Conservation (phyloP, 352 stramenopile species). For the Thraustochytrium striatum region DNA sequence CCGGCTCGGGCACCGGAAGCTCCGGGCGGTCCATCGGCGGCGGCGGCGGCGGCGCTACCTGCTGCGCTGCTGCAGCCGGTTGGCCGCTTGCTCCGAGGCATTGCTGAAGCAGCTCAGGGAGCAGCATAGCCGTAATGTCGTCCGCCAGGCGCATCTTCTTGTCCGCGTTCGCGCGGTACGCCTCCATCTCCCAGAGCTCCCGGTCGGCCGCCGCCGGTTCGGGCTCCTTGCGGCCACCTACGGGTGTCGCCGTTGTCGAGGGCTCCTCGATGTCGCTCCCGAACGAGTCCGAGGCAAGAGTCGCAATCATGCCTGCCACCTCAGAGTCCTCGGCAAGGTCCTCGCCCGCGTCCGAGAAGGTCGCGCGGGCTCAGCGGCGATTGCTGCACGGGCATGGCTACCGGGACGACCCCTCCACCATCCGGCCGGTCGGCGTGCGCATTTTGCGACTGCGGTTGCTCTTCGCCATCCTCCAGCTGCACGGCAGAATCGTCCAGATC, state of each 20-base stretch:
- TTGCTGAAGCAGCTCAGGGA: constrained; percentile 42
- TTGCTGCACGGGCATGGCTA: no score
- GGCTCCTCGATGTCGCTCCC: constrained; percentile 14
- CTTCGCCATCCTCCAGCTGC: no score
- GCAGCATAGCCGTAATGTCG: constrained; percentile 41
- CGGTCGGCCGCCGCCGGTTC: no score
- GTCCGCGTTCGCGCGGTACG: no score
- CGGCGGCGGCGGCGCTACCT: no score
- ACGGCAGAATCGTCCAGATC: constrained; percentile 23
- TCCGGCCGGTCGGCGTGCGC: not conserved
- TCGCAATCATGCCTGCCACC: constrained; percentile 41
- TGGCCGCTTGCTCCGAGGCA: not conserved
- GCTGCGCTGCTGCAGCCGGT: no score
- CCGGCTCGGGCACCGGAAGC: not conserved
- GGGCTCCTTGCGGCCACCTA: no score
- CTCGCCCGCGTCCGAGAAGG: not conserved
- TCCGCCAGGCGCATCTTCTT: constrained; percentile 31
- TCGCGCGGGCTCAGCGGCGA: no score
- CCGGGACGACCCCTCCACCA: no score
- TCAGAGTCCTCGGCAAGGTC: constrained; percentile 32
- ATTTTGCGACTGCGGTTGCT: not conserved
- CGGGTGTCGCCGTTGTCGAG: not conserved
- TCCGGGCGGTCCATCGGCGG: no score
- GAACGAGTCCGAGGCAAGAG: constrained; percentile 36
- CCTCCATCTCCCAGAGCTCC: no score